Conservation (phyloP, 108 stramenopile species). For the Asterionellopsis glacialis region DNA sequence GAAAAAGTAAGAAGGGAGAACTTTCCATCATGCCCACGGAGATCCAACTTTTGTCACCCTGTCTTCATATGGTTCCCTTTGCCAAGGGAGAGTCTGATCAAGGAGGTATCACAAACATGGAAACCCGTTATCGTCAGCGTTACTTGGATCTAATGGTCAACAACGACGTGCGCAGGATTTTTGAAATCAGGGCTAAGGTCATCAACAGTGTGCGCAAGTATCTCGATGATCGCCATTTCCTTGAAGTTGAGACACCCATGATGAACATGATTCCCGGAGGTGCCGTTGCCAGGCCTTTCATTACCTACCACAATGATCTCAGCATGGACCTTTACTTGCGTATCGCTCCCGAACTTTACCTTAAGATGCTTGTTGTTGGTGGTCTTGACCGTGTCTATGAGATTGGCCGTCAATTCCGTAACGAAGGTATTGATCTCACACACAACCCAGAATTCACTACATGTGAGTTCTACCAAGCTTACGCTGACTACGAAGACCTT, state of each 20-base stretch:
- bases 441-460: conserved; percentile 99
- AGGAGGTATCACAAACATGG: conserved; percentile 92
- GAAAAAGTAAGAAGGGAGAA: conserved; percentile 96
- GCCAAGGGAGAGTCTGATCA: conserved; percentile 62
- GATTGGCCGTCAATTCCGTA: conserved; percentile 98
- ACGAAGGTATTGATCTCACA: conserved; percentile 98
- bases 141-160: conserved; percentile 99
- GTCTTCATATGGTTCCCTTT: conserved; percentile 98
- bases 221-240: conserved; percentile 91
- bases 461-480: conserved; percentile 98
- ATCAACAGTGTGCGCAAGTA: conserved; percentile 93
- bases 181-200: conserved; percentile 85
- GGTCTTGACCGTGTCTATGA: conserved; percentile 99
- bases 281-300: conserved; percentile 96
- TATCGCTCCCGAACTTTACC: conserved; percentile 96
- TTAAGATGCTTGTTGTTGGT: conserved; percentile 97
- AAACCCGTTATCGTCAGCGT: conserved; percentile 95
- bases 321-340: conserved; percentile 94
- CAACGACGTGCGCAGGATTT: conserved; percentile 80
- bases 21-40: conserved; percentile 91
- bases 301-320: conserved; percentile 98
- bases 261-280: conserved; percentile 99
- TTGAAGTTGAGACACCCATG: conserved; percentile 99
- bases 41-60: conserved; percentile 90
- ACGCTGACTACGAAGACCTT: conserved; percentile 98